Evolutionary conservation across 2,329 filamentous ascomycete genomes (phyloP).

Genomic region (Helminthosporium solani): DNA sequence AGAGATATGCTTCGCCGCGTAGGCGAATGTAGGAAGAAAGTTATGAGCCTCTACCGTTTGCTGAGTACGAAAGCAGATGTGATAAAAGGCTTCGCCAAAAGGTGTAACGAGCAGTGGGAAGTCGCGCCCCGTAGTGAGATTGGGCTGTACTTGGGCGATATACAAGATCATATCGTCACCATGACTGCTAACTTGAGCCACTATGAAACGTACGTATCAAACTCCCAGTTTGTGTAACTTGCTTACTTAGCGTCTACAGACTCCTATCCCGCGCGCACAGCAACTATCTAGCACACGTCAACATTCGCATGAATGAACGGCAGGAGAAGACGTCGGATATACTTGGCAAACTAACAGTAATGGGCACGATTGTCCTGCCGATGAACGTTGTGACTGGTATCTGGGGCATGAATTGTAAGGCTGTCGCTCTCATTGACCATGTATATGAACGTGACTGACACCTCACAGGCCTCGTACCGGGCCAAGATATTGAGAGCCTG

Average conservation of each 20-base stretch:
- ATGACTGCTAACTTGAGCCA: conserved; percentile 97
- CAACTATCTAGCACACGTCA: conserved; percentile 99
- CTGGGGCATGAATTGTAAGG: conserved; percentile 84
- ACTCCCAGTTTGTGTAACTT: not conserved
- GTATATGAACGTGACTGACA: not conserved
- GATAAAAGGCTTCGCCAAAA: conserved; percentile 97
- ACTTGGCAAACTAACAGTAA: conserved; percentile 87
- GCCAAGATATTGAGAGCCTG: conserved; percentile 75
- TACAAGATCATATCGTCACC: conserved; percentile 98
- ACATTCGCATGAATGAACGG: conserved; percentile 97
- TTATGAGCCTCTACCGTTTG: conserved; percentile 91
- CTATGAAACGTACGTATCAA: conserved; percentile 78
- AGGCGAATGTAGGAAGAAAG: conserved; percentile 92
- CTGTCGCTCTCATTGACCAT: not conserved
- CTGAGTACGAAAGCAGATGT: conserved; percentile 98
- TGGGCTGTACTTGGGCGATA: conserved; percentile 95
- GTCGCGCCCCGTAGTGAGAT: conserved; percentile 94
- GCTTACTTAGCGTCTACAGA: conserved; percentile 47
- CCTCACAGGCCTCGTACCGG: conserved; percentile 68
- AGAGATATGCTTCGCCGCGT: conserved; percentile 89
- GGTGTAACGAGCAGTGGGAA: conserved; percentile 97
- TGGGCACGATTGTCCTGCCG: conserved; percentile 94
- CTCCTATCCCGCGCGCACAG: conserved; percentile 87
- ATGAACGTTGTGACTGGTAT: conserved; percentile 99
- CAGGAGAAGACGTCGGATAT: conserved; percentile 95